Evolutionary conservation across 2,329 filamentous ascomycete species (phyloP), one percentile per base, ranked within the genome.

Genomic region (Metarhizium humberi): DNA sequence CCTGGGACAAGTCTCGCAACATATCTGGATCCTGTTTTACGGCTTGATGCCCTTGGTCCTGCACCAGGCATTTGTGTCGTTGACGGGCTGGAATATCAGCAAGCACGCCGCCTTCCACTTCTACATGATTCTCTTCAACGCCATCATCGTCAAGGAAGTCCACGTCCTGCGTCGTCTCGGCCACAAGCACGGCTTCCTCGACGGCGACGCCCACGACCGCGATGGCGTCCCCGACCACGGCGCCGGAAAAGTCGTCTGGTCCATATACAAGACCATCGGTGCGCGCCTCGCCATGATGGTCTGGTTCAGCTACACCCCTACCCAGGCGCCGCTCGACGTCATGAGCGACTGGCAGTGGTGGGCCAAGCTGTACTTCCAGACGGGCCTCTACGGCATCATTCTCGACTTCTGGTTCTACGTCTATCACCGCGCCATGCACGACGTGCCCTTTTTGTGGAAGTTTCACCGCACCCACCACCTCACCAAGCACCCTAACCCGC

Each of bases 391-490:
- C 46, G 29, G 18, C n/a, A 11, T 57, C 30, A 42, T 57, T 5
- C 66, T 76, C 6, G 73, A 75, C 58, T 74, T 74, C 48, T 76
- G 71, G 71, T 74, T 74, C 60, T 74, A 74, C 60, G 64, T 69
- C 66, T 58, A 58, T 40, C 56, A 58, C 57, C 70, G 73, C 7
- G 51, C 65, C 30, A 74, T 73, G 70, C 73, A 75, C 56, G 72
- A 75, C 52, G 51, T 71, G 7, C 62, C 66, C 34, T 62, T 58
- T 3, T 64, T 75, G 18, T 75, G 73, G 73, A 67, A 71, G 48
- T 74, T 69, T 54, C 73, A 75, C 64, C 69, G 71, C 53, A 75
- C 72, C 1, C 73, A 75, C 54, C 73, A 75, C 58, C 61, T 75
- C 3, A 74, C 73, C 47, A 75, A 75, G 57, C 73, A 75, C 53